Percentiles rank a stretch among this genome's conserved stretches.
These are phyloP conservation scores for Torulaspora globosa DNA, from an alignment of 1,139 yeast species.

Conservation along the genomic window DNA sequence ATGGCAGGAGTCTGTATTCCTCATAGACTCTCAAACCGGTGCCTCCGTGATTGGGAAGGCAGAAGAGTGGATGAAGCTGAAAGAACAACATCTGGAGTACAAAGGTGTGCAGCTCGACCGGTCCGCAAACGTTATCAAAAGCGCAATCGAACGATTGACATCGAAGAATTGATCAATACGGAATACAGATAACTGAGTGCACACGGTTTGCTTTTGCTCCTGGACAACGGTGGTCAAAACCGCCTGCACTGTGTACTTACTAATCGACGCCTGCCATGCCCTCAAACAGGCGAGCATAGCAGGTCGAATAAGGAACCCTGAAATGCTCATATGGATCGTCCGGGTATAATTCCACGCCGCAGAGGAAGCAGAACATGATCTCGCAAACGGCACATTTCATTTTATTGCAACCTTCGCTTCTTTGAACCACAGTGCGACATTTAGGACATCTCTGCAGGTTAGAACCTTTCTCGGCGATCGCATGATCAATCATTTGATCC, in stretches of 20 bases:
- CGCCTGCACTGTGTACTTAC: no score
- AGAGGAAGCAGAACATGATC: slow-evolving; percentile 53
- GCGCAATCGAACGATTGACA: slow-evolving; percentile 28
- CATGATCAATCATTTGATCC: slow-evolving; percentile 47
- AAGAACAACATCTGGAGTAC: slow-evolving; percentile 27
- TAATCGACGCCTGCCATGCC: slow-evolving; percentile 45
- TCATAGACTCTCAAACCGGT: slow-evolving; percentile 34
- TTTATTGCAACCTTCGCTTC: slow-evolving; percentile 64
- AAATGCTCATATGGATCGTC: slow-evolving; percentile 55
- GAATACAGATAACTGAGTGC: background rate
- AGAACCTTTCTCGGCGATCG: slow-evolving; percentile 42
- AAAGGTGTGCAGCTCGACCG: slow-evolving; percentile 25
- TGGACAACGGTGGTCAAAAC: background rate
- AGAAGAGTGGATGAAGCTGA: slow-evolving; percentile 32
- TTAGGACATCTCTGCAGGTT: slow-evolving; percentile 52
- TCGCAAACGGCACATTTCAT: slow-evolving; percentile 56
- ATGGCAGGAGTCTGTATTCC: slow-evolving; percentile 37
- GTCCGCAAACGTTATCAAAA: slow-evolving; percentile 32
- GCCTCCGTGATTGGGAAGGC: slow-evolving; percentile 27
- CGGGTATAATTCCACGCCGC: slow-evolving; percentile 44
- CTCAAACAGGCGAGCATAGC: slow-evolving; percentile 53
- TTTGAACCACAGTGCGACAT: slow-evolving; percentile 53
- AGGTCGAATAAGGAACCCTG: slow-evolving; percentile 41
- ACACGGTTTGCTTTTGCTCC: background rate
- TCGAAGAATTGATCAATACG: slow-evolving; percentile 4